Percentiles rank a stretch among this genome's conserved stretches.
phyloP scores from a whole-genome alignment of 2,329 filamentous ascomycete genomes.

The Monosporascus sp. region DNA sequence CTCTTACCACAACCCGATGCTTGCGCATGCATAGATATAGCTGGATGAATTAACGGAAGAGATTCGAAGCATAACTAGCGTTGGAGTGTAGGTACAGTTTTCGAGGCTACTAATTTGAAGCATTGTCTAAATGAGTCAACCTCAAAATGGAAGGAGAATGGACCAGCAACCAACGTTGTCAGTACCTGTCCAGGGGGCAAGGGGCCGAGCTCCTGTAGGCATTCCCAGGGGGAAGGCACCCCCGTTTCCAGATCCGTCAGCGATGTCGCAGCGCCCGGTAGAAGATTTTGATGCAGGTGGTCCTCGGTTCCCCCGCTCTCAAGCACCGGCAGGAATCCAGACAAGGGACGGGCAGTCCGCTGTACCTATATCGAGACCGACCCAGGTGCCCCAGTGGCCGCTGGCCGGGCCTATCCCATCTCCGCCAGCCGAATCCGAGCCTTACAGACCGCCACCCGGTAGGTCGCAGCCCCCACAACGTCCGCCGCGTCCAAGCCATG shows the following conservation, averaged over 20 bases:
- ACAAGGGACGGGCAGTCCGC: conserved; percentile 33
- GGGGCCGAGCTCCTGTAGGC: conserved; percentile 46
- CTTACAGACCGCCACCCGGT: conserved; percentile 47
- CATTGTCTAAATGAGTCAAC: conserved; percentile 47
- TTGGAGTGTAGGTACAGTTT: conserved; percentile 9
- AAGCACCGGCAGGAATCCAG: conserved; percentile 29
- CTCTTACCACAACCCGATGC: background rate
- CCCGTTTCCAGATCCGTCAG: conserved; percentile 22
- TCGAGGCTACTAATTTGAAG: conserved; percentile 16
- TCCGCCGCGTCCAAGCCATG: conserved; percentile 54
- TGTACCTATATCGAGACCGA: conserved; percentile 46
- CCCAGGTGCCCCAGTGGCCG: conserved; percentile 31
- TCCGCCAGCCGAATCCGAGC: conserved; percentile 25
- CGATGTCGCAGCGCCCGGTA: conserved; percentile 21
- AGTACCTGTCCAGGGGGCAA: conserved; percentile 49
- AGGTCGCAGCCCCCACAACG: conserved; percentile 49
- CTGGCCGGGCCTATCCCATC: conserved; percentile 25
- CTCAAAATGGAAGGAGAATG: conserved; percentile 50
- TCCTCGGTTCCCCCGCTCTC: conserved; percentile 14
- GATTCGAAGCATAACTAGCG: background rate
- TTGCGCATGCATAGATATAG: background rate
- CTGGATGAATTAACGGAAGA: background rate
- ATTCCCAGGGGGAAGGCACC: conserved; percentile 24
- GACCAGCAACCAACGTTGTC: conserved; percentile 37
- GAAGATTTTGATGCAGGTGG: too few relatives aligned